Conservation (phyloP, 2,329 filamentous ascomycete genomes). For the Xylaria multiplex region DNA sequence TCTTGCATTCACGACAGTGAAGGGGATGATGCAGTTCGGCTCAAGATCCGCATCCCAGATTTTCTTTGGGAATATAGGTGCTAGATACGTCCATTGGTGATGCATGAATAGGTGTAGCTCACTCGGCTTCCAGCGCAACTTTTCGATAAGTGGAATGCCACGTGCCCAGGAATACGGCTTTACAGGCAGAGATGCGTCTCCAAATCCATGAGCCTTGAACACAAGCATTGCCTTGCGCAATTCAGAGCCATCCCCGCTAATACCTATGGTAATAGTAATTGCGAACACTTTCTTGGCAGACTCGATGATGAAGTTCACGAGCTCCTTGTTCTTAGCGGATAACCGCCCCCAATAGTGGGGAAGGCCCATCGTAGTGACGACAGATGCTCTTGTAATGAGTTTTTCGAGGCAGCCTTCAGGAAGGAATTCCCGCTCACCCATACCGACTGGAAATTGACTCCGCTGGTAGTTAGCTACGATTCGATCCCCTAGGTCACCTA, state of each 20-base stretch:
- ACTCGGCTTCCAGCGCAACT: background rate
- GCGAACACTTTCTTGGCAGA: conserved; percentile 6
- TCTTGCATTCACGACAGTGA: background rate
- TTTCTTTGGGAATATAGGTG: background rate
- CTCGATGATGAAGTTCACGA: conserved; percentile 2
- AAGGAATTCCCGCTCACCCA: background rate
- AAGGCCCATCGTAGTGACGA: background rate
- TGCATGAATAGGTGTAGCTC: background rate
- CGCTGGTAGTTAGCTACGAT: background rate
- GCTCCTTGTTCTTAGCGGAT: background rate
- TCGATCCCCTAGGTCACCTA: background rate
- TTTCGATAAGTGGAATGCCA: background rate
- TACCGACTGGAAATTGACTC: background rate
- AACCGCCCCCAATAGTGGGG: background rate
- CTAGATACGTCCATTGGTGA: conserved; percentile 2
- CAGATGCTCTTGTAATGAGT: conserved; percentile 13
- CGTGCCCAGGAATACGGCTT: background rate
- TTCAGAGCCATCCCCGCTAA: background rate
- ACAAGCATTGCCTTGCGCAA: conserved; percentile 1
- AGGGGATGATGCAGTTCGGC: background rate
- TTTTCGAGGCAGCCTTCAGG: conserved; percentile 4
- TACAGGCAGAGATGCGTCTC: conserved; percentile 5
- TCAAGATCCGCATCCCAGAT: background rate
- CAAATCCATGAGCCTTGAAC: conserved; percentile 1
- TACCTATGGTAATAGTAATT: background rate